Conservation (phyloP, 768 basidiomycete genomes). For the Mycena venus region DNA sequence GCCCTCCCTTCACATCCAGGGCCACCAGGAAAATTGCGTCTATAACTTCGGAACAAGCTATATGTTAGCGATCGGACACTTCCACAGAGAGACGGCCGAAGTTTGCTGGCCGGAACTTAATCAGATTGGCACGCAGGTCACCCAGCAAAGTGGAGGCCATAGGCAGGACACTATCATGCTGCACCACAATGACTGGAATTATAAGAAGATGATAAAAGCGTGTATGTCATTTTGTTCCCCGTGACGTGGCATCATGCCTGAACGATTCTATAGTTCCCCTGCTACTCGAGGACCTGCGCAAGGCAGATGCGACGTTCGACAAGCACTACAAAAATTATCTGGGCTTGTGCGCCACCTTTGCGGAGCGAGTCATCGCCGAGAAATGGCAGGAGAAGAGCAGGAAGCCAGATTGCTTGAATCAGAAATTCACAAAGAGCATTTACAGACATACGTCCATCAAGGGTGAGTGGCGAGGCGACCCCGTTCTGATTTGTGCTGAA, state of each 20-base stretch:
- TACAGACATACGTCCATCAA: neutral
- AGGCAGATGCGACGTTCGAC: neutral
- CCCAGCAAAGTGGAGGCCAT: conserved; percentile 34
- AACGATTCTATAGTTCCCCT: neutral
- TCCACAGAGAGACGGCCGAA: conserved; percentile 38
- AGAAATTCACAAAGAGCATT: neutral
- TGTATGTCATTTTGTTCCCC: neutral
- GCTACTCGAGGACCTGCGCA: neutral
- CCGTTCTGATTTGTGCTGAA: neutral
- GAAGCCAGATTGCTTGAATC: neutral
- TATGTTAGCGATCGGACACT: conserved; percentile 28
- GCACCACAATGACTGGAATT: conserved; percentile 32
- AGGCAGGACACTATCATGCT: conserved; percentile 35
- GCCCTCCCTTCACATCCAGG: conserved; percentile 34
- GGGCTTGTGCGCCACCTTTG: neutral
- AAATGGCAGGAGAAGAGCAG: neutral
- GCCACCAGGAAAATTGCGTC: conserved; percentile 34
- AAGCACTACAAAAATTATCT: neutral
- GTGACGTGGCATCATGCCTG: neutral
- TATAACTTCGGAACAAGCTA: conserved; percentile 28
- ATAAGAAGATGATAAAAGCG: conserved; percentile 8
- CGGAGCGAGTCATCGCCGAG: neutral
- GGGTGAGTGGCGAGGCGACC: neutral
- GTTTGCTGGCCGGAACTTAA: conserved; percentile 35
- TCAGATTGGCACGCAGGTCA: conserved; percentile 24